Evolutionary conservation across 352 stramenopile species (phyloP), one percentile per base, ranked within the genome.

Genomic region (Globisporangium camurandrum): DNA sequence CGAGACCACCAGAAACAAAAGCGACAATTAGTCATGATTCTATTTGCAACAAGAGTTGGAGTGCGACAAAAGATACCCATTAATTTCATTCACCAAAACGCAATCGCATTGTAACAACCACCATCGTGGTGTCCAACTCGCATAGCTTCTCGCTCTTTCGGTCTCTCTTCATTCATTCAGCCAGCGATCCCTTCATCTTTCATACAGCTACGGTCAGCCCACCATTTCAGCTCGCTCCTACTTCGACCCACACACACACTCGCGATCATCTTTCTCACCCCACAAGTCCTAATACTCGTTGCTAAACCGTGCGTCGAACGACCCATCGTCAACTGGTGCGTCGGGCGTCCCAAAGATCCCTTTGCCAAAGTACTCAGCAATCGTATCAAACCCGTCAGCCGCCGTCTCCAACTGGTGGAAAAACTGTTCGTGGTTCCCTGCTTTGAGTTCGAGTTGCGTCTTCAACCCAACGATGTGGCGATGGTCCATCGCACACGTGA

Each of bases 351-450:
- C 91, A 69, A 96, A 94, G 54, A 96, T 92, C 33, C 87, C 86
- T 66, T 96, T 96, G 43, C 85, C 86, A 75, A 96, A 95, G 66
- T 95, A 96, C 56, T 94, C 82, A 24, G 86, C 86, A 46, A 96
- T 89, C 7, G 79, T 89, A 56, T 93, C 69, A 57, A 96, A 96
- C 12, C 86, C 86, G 43, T 96, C 84, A 14, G 81, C 75, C 0
- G 82, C 76, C 0, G 82, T 93, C 61, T 96, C 86, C 3, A 96
- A 67, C 45, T 97, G 84, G 51, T 94, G 93, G 75, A 91, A 97
- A 51, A 97, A 97, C 67, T 95, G 80, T 51, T 97, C 88, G 66
- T 97, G 86, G 57, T 96, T 94, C 20, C 75, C 71, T 20, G 86
- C 83, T 48, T 93, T 93, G 55, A 91, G 76, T 46, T 93, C 78